Evolutionary conservation across 305 asterid species (phyloP).

Genomic region (Solanum hybrid): DNA sequence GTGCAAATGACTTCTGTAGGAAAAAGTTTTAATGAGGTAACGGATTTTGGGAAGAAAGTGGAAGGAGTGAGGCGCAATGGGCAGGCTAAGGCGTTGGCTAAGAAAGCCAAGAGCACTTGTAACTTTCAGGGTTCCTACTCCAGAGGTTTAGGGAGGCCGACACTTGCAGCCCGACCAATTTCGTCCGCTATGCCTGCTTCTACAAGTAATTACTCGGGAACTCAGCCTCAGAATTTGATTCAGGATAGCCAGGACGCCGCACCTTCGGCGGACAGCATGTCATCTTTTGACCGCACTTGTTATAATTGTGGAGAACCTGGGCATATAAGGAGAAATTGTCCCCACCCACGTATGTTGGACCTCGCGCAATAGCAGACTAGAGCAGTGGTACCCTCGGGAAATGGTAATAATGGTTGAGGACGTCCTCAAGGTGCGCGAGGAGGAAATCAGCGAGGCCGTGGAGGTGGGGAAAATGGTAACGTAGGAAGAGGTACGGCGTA

Average conservation of each 20-base stretch:
- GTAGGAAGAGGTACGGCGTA: neutral
- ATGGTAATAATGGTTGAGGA: neutral
- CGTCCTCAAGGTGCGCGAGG: neutral
- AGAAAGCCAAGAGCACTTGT: neutral
- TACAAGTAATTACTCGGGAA: neutral
- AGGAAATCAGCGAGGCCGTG: neutral
- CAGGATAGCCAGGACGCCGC: neutral
- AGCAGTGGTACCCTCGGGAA: neutral
- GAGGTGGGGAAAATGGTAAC: neutral
- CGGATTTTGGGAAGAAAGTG: neutral
- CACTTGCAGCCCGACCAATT: neutral
- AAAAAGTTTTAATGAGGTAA: neutral
- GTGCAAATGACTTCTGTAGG: neutral
- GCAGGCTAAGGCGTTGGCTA: neutral
- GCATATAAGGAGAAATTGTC: neutral
- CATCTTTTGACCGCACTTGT: neutral
- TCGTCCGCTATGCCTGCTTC: neutral
- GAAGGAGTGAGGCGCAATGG: neutral
- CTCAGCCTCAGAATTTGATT: neutral
- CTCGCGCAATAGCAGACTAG: neutral
- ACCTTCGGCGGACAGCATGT: neutral
- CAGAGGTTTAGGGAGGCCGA: neutral
- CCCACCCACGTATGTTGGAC: neutral
- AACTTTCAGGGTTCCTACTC: neutral
- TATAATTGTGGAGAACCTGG: neutral